Evolutionary conservation across 805 yeast genomes (phyloP).

Genomic region (Ogataea minuta): DNA sequence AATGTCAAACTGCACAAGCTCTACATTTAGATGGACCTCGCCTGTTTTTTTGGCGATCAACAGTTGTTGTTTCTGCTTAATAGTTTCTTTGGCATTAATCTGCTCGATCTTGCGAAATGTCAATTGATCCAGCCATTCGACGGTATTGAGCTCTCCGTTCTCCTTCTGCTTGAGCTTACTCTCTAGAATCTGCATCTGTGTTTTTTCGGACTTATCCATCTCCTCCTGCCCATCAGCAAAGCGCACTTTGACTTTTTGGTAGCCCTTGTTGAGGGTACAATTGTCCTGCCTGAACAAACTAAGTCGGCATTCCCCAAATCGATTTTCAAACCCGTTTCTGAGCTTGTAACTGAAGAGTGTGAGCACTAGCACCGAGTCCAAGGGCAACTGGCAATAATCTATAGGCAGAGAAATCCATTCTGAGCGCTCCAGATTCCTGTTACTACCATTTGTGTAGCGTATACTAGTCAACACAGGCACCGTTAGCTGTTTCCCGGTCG

Average conservation of each 20-base stretch:
- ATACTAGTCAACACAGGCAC: slow-evolving; percentile 23
- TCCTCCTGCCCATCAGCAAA: slow-evolving; percentile 12
- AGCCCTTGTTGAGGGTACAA: slow-evolving; percentile 66
- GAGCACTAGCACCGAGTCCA: slow-evolving; percentile 57
- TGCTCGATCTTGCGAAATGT: slow-evolving; percentile 55
- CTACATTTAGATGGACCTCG: slow-evolving; percentile 36
- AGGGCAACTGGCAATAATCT: slow-evolving; percentile 65
- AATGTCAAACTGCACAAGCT: slow-evolving; percentile 62
- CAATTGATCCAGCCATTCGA: slow-evolving; percentile 74
- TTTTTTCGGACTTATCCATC: slow-evolving; percentile 25
- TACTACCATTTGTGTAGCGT: slow-evolving; percentile 14
- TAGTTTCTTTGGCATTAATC: slow-evolving; percentile 25
- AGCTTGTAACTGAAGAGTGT: slow-evolving; percentile 63
- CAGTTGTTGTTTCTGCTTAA: slow-evolving; percentile 11
- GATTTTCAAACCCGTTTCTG: slow-evolving; percentile 44
- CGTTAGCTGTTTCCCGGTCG: slow-evolving; percentile 24
- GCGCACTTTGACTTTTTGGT: slow-evolving; percentile 51
- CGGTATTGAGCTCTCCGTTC: slow-evolving; percentile 57
- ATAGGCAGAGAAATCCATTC: slow-evolving; percentile 75
- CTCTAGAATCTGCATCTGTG: slow-evolving; percentile 47
- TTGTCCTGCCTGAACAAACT: slow-evolving; percentile 49
- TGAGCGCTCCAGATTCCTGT: slow-evolving; percentile 29
- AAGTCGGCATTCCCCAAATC: slow-evolving; percentile 62
- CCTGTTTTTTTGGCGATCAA: slow-evolving; percentile 15
- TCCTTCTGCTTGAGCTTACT: slow-evolving; percentile 58